Percentiles rank a stretch among this genome's conserved stretches.
Conservation (phyloP, 805 yeast genomes). For the Yamadazyma kitorensis region DNA sequence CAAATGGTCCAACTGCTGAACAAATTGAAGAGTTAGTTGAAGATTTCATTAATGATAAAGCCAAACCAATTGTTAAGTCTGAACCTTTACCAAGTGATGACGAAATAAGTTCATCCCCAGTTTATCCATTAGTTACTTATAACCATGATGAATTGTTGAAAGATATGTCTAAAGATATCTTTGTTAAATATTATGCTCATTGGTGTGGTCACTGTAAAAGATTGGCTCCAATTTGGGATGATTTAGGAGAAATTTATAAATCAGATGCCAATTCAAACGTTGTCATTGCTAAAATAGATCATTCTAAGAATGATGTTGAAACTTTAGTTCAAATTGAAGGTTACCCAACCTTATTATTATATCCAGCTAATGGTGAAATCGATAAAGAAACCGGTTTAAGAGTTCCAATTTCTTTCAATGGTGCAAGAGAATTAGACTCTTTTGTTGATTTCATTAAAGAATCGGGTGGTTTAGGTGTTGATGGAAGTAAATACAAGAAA, state of each 20-base stretch:
- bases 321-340: constrained; percentile 67
- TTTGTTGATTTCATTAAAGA: constrained; percentile 70
- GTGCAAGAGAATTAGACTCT: constrained; percentile 70
- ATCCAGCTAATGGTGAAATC: constrained; percentile 66
- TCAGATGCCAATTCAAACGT: constrained; percentile 41
- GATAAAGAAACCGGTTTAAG: constrained; percentile 43
- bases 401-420: constrained; percentile 59
- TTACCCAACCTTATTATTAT: constrained; percentile 88
- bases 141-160: constrained; percentile 69
- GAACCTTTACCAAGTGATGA: constrained; percentile 84
- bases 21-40: constrained; percentile 62
- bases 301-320: constrained; percentile 84
- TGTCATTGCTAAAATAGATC: constrained; percentile 82
- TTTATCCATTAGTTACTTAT: constrained; percentile 75
- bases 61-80: constrained; percentile 74
- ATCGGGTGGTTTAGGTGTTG: constrained; percentile 61
- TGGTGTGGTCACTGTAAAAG: constrained; percentile 98
- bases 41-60: constrained; percentile 60
- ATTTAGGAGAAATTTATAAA: constrained; percentile 68
- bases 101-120: constrained; percentile 56
- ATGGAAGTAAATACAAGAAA: constrained; percentile 38
- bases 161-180: constrained; percentile 59
- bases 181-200: constrained; percentile 93
- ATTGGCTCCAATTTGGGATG: constrained; percentile 85
- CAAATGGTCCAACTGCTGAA: constrained; percentile 40